Base-by-base conservation (phyloP, 805 yeast genomes). In the Lachancea nothofagi region DNA sequence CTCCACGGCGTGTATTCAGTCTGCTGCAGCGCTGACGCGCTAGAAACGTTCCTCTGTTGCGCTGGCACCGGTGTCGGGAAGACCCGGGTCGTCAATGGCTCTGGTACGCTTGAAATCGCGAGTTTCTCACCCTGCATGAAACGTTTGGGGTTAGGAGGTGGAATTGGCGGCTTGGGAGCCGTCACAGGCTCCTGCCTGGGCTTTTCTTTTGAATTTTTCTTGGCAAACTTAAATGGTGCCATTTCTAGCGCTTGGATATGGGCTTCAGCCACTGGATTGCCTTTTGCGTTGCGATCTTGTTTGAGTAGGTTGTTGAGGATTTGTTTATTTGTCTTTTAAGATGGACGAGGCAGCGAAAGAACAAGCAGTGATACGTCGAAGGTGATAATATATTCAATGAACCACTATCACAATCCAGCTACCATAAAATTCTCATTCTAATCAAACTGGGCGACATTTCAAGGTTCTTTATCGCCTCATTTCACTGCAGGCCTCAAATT, bases 171-270 rank as follows among this genome's bases (percentile, higher is more conserved):
- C 35, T 35, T 17, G 19, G 39, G 24, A 24, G 44, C 32, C 41
- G 41, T 15, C 13, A 42, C 29, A n/a, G 40, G 48, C 18, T 41
- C 49, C 23, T 45, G 51, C 14, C 35, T 41, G 9, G 43, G 40
- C 36, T 53, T 50, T 14, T 61, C 69, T 41, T 59, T 62, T 38
- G 66, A 65, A 50, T 63, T 66, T 53, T 71, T 74, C 52, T 67
- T 71, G 13, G 77, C 75, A 54, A 77, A 75, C 54, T 73, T 75
- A 58, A 77, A 76, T 17, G 80, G 74, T 14, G 80, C 75, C 80
- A 75, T 75, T 23, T 17, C 23, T 12, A n/a, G 7, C 7, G n/a
- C 7, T 8, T 9, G 29, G 7, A 6, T 6, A 7, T 27, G n/a
- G 14, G 14, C 14, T 27, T 6, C 6, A 27, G 14, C 29, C 7